These are phyloP conservation scores for Chrysanthemum seticuspe DNA, from an alignment of 129 eudicot genomes.

Conservation along the genomic window DNA sequence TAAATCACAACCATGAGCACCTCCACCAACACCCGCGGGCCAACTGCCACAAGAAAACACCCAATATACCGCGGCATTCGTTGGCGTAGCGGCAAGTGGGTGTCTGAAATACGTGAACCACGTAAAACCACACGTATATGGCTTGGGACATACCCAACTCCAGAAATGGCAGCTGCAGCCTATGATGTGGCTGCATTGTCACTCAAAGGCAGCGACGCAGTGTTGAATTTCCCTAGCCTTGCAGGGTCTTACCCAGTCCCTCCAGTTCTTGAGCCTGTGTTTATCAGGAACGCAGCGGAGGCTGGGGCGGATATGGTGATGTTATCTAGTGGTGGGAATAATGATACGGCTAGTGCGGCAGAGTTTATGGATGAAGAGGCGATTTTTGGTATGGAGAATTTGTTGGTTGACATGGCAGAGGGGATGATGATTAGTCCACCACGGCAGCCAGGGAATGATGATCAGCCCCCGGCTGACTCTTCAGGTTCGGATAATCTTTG, in stretches of 20 bases:
- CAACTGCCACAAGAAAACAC: conserved; percentile 25
- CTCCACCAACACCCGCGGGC: conserved; percentile 18
- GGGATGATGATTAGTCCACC: conserved; percentile 40
- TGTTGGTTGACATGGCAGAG: conserved; percentile 41
- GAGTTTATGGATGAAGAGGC: conserved; percentile 43
- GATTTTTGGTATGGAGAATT: conserved; percentile 37
- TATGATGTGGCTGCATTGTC: conserved; percentile 45
- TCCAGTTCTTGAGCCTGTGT: conserved; percentile 22
- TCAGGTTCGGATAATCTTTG: conserved; percentile 8
- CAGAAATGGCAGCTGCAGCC: conserved; percentile 45
- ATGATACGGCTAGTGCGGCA: background rate
- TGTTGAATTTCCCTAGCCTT: conserved; percentile 37
- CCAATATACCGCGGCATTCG: conserved; percentile 32
- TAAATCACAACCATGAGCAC: conserved; percentile 9
- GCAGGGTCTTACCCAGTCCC: conserved; percentile 28
- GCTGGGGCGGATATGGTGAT: conserved; percentile 32
- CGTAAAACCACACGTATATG: conserved; percentile 34
- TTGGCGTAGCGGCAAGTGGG: conserved; percentile 42
- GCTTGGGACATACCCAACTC: conserved; percentile 45
- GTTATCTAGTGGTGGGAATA: background rate
- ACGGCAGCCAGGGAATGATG: background rate
- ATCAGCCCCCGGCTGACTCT: conserved; percentile 3
- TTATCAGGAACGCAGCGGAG: conserved; percentile 35
- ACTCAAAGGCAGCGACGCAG: conserved; percentile 35
- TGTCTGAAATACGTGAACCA: conserved; percentile 34